Evolutionary conservation across 306 rosid genomes (phyloP), one percentile per base, ranked within the genome.

Genomic region (Prunus davidiana): DNA sequence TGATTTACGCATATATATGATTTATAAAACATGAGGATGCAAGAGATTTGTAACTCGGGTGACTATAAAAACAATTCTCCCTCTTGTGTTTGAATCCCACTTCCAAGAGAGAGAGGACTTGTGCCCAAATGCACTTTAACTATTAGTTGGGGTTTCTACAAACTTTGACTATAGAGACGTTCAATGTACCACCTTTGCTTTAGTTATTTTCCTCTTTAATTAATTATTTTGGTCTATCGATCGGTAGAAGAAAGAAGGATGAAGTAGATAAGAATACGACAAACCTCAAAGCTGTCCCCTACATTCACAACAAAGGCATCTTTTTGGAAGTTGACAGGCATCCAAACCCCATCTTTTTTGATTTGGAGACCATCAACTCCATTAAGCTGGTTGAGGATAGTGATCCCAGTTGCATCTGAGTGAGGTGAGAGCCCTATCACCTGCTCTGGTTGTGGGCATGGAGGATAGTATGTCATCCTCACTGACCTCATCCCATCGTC

Each of bases 261-360:
- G 55, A 6, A 19, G 61, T 32, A 67, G 15, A 20, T 9, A 68
- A 32, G 27, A 64, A 69, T 15, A 78, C 13, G 84, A 74, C 67
- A 34, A n/a, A 93, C 98, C 98, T 91, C 93, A 56, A 91, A 62
- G 8, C 86, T 74, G 82, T 93, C 98, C n/a, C 98, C 98, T 22
- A 91, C 80, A 51, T 91, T 88, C 68, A 93, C 89, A 12, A 86
- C 85, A 80, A 93, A 86, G 72, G 93, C 92, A 61, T 81, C 67
- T 25, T 74, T 68, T 3, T 41, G 79, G 74, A 91, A 82, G 49
- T 34, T 83, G 9, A 89, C 89, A 2, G 93, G 92, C 51, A 84
- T 79, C 98, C 98, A 93, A 71, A 72, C 86, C 14, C 96, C 97
- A 78, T 79, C 86, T 79, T 78, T 93, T 63, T 88, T 91, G 25